Evolutionary conservation across 2,329 filamentous ascomycete species (phyloP), one percentile per base, ranked within the genome.

Genomic region (Trichoderma oligosporum): DNA sequence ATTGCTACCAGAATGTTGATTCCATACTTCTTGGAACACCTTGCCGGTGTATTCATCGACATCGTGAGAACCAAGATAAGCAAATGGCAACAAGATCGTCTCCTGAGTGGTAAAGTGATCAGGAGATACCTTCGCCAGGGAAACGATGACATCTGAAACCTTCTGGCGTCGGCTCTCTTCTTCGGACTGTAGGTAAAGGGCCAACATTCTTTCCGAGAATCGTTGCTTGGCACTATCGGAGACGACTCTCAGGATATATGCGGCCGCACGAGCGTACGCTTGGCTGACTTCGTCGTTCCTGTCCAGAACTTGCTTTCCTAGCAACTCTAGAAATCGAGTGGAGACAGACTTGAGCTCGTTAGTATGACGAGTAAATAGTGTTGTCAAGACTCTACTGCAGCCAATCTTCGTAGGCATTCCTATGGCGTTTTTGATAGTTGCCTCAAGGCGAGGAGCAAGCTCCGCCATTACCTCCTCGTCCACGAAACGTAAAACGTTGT

Each of bases 351-450:
- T 82, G 70, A 97, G 89, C 27, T 92, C 77, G 35, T 86, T 80
- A 33, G 82, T 84, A 62, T 93, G 88, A 11, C 91, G 84, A 49
- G 92, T 93, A 49, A 90, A 89, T 7, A 99, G 79, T 0, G 90
- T 92, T 7, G 89, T 88, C 29, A 99, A 79, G 2, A 97, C 86
- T 56, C 91, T 84, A 62, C 88, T 89, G 66, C 91, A 95, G 35
- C 91, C 94, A 46, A 97, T 88, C 75, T 97, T 97, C 0, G 91
- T 95, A 2, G 93, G 93, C 73, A 97, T 85, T 1, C 92, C 93
- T 35, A 99, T 85, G 1, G 92, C 89, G 24, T 82, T 85, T 69
- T 93, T 94, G 72, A 97, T 90, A 0, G 88, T 86, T 27, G 82
- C 80, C 69, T 94, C 87, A 0, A 99, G 79, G 42, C 78, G 82